Evolutionary conservation across 2,329 filamentous ascomycete genomes (phyloP).

Genomic region (Xylaria sp.): DNA sequence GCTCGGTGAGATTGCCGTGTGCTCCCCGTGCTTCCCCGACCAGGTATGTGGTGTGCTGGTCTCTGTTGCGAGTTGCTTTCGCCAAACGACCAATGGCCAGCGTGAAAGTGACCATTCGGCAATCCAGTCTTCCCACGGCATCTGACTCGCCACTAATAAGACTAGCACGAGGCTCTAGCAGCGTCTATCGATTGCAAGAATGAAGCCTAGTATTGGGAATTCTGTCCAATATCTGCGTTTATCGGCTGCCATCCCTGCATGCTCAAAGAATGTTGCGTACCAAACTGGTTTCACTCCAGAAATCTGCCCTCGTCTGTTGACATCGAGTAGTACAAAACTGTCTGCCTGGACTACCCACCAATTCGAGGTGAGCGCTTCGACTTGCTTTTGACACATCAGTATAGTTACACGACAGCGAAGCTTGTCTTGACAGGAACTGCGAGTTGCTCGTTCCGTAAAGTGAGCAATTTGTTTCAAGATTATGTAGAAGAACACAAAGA

Average conservation of each 20-base stretch:
- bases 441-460: slow-evolving; percentile 30
- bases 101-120: neutral
- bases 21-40: slow-evolving; percentile 3
- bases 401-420: slow-evolving; percentile 42
- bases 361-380: slow-evolving; percentile 25
- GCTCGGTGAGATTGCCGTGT: slow-evolving; percentile 9
- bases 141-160: slow-evolving; percentile 1
- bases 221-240: slow-evolving; percentile 37
- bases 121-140: slow-evolving; percentile 9
- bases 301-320: slow-evolving; percentile 13
- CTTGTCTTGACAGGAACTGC: slow-evolving; percentile 45
- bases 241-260: slow-evolving; percentile 33
- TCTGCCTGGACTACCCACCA: slow-evolving; percentile 12
- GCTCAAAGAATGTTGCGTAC: slow-evolving; percentile 35
- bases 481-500: slow-evolving; percentile 15
- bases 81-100: neutral
- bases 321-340: slow-evolving; percentile 30
- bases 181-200: slow-evolving; percentile 14
- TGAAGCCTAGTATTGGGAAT: slow-evolving; percentile 38
- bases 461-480: slow-evolving; percentile 32
- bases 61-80: slow-evolving; percentile 12
- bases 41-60: slow-evolving; percentile 12
- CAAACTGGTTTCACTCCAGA: slow-evolving; percentile 23
- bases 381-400: slow-evolving; percentile 37
- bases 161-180: neutral